These are phyloP conservation scores for Coniochaeta sp. DNA, from an alignment of 2,329 filamentous ascomycete species.

Conservation along the genomic window DNA sequence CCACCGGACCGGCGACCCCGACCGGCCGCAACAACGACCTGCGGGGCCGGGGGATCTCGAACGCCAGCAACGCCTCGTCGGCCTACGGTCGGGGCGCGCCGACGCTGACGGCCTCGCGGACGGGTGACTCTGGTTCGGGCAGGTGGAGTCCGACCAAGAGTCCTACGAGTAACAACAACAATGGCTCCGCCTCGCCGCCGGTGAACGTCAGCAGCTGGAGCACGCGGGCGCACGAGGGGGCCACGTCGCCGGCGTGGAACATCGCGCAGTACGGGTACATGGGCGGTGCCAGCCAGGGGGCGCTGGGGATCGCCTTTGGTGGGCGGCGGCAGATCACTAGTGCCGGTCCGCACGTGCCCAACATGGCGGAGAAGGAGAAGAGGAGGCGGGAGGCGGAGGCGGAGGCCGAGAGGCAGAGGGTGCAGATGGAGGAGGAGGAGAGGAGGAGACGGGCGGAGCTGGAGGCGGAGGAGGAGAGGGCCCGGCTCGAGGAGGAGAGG, in stretches of 20 bases:
- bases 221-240: conserved; percentile 70
- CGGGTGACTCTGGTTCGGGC: conserved; percentile 46
- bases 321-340: conserved; percentile 87
- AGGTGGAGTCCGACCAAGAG: conserved; percentile 57
- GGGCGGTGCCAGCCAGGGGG: conserved; percentile 93
- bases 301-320: conserved; percentile 88
- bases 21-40: conserved; percentile 26
- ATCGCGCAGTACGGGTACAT: conserved; percentile 98
- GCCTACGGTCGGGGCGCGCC: conserved; percentile 30
- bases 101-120: conserved; percentile 37
- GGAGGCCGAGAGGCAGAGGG: conserved; percentile 52
- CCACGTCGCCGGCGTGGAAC: conserved; percentile 89
- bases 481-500: conserved; percentile 56
- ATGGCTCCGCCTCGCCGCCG: conserved; percentile 43
- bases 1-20: conserved; percentile 49
- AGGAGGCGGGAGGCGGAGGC: conserved; percentile 45
- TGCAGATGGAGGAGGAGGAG: conserved; percentile 45
- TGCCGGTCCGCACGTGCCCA: conserved; percentile 71
- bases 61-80: conserved; percentile 50
- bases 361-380: conserved; percentile 76
- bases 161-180: conserved; percentile 34
- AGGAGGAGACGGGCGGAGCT: conserved; percentile 35
- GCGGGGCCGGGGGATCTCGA: conserved; percentile 41
- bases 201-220: conserved; percentile 78
- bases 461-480: conserved; percentile 54